Evolutionary conservation across 2,329 filamentous ascomycete species (phyloP).

Genomic region (Fusarium ambrosium): DNA sequence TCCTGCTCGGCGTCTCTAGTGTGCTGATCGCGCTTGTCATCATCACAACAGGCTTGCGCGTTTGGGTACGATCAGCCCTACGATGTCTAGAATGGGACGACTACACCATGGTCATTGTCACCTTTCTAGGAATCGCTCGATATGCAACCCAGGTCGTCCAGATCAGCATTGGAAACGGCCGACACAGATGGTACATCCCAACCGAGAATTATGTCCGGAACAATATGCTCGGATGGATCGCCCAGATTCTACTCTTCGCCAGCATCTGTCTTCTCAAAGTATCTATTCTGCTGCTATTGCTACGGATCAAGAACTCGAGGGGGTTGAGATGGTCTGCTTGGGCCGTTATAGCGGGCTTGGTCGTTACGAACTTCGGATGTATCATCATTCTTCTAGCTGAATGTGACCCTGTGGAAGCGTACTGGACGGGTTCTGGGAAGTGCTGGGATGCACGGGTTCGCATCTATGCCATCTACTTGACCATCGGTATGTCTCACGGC

Average conservation of each 20-base stretch:
- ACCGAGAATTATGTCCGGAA: slow-evolving; percentile 50
- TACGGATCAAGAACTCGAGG: slow-evolving; percentile 56
- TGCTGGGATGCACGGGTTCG: slow-evolving; percentile 52
- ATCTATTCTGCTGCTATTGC: slow-evolving; percentile 57
- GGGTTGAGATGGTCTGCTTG: slow-evolving; percentile 50
- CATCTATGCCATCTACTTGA: slow-evolving; percentile 52
- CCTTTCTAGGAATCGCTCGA: slow-evolving; percentile 49
- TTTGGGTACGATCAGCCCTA: slow-evolving; percentile 49
- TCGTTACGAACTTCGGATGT: slow-evolving; percentile 50
- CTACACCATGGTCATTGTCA: slow-evolving; percentile 51
- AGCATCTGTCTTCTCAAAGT: slow-evolving; percentile 57
- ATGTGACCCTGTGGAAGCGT: slow-evolving; percentile 48
- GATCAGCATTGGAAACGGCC: slow-evolving; percentile 54
- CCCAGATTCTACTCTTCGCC: slow-evolving; percentile 57
- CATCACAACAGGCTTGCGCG: slow-evolving; percentile 50
- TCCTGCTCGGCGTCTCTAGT: slow-evolving; percentile 50
- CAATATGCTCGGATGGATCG: slow-evolving; percentile 56
- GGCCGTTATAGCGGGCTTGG: slow-evolving; percentile 48
- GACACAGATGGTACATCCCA: slow-evolving; percentile 54
- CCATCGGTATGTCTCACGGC: slow-evolving; percentile 41
- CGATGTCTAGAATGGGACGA: slow-evolving; percentile 55
- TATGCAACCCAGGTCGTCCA: slow-evolving; percentile 52
- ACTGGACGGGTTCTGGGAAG: slow-evolving; percentile 48
- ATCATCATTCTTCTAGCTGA: slow-evolving; percentile 52
- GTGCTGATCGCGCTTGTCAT: slow-evolving; percentile 51